These are phyloP conservation scores for Metarhizium rileyi DNA, from an alignment of 2,329 filamentous ascomycete genomes.

Conservation along the genomic window DNA sequence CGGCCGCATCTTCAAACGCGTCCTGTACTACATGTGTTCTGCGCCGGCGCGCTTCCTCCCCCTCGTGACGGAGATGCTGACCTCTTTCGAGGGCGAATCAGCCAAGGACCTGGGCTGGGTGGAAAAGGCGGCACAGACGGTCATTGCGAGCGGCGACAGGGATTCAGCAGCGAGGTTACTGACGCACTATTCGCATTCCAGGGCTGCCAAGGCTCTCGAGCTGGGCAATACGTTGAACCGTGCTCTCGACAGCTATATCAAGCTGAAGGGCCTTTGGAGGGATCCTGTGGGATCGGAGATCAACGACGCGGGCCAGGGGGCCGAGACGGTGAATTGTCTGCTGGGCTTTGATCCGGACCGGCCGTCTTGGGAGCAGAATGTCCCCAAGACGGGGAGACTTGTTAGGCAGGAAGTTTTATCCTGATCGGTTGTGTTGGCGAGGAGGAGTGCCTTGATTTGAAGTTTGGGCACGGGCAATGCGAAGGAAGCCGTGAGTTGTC, in stretches of 20 bases:
- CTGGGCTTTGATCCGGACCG: slow-evolving; percentile 20
- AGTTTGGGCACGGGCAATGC: too few relatives aligned
- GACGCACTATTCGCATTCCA: slow-evolving; percentile 15
- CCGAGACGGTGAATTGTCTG: slow-evolving; percentile 24
- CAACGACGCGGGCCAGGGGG: slow-evolving; percentile 21
- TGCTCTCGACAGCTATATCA: slow-evolving; percentile 16
- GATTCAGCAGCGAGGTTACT: slow-evolving; percentile 12
- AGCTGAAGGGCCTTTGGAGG: slow-evolving; percentile 15
- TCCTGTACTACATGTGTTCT: slow-evolving; percentile 20
- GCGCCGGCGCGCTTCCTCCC: slow-evolving; percentile 14
- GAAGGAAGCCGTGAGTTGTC: too few relatives aligned
- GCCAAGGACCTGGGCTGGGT: slow-evolving; percentile 13
- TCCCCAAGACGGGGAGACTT: not conserved
- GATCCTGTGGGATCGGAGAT: slow-evolving; percentile 19
- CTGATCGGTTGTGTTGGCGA: not conserved
- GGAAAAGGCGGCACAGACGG: slow-evolving; percentile 12
- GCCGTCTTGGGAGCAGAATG: slow-evolving; percentile 5
- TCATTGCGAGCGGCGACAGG: slow-evolving; percentile 11
- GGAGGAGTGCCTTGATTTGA: too few relatives aligned
- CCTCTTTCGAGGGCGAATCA: slow-evolving; percentile 15
- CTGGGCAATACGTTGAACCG: slow-evolving; percentile 12
- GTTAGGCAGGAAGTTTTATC: not conserved
- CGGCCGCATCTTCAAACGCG: slow-evolving; percentile 18
- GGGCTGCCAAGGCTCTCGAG: slow-evolving; percentile 14
- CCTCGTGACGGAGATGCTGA: slow-evolving; percentile 16